Conservation (phyloP, 768 basidiomycete species). For the Tricholoma hemisulphureum region DNA sequence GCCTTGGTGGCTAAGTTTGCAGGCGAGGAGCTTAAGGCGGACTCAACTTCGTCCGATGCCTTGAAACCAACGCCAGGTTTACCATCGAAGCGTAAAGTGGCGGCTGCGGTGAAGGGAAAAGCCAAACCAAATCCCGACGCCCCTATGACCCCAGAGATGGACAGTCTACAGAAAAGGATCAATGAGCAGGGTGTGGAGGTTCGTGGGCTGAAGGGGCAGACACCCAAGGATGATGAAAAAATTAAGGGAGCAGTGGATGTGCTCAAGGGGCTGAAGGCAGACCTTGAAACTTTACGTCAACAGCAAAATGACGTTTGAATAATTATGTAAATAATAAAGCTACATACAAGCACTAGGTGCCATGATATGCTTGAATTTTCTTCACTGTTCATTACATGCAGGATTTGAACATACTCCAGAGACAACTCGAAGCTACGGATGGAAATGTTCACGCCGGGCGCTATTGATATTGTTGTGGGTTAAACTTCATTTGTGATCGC, state of each 20-base stretch:
- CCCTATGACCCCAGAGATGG: constrained; percentile 70
- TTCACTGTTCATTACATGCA: too few species aligned
- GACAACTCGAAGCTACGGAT: background rate
- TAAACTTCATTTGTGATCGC: background rate
- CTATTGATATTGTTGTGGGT: constrained; percentile 1
- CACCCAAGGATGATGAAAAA: constrained; percentile 60
- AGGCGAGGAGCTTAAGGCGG: constrained; percentile 49
- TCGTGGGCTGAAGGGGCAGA: constrained; percentile 64
- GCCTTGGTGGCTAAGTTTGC: constrained; percentile 80
- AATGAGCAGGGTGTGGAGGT: constrained; percentile 75
- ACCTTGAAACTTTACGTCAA: constrained; percentile 43
- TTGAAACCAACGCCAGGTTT: constrained; percentile 40
- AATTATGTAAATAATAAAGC: too few species aligned
- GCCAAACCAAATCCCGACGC: constrained; percentile 40
- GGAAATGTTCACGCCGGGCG: background rate
- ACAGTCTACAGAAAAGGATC: constrained; percentile 72
- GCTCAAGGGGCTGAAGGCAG: constrained; percentile 64
- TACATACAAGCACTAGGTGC: too few species aligned
- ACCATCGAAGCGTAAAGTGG: constrained; percentile 57
- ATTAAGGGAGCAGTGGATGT: constrained; percentile 59
- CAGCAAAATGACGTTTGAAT: background rate
- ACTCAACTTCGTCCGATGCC: constrained; percentile 35
- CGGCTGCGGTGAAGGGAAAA: constrained; percentile 45
- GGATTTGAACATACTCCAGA: too few species aligned
- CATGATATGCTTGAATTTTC: too few species aligned